Conservation (phyloP, 805 yeast species). For the Candida ovalis region DNA sequence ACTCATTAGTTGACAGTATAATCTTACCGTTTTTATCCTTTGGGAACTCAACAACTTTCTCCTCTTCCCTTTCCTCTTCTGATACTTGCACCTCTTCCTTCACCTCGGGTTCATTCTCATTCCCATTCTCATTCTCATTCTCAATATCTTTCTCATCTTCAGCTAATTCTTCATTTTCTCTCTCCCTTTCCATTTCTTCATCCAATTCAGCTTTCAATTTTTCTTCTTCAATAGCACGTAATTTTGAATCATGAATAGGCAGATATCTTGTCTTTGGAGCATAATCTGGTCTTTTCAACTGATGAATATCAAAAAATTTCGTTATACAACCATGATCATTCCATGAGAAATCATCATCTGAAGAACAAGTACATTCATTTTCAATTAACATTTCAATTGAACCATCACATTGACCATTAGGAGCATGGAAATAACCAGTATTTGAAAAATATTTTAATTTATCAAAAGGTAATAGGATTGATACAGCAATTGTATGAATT, state of each 20-base stretch:
- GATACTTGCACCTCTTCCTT: slow-evolving; percentile 1
- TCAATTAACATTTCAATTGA: slow-evolving; percentile 39
- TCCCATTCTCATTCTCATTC: neutral
- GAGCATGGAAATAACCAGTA: slow-evolving; percentile 53
- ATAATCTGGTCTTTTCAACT: slow-evolving; percentile 25
- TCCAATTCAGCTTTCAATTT: slow-evolving; percentile 4
- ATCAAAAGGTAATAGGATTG: slow-evolving; percentile 26
- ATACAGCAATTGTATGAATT: slow-evolving; percentile 30
- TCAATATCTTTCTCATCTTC: slow-evolving; percentile 2
- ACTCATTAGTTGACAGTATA: neutral
- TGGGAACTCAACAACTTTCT: neutral
- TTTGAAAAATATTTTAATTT: slow-evolving; percentile 39
- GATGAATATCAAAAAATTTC: slow-evolving; percentile 37
- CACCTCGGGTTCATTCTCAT: slow-evolving; percentile 1
- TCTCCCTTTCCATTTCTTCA: slow-evolving; percentile 2
- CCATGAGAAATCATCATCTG: slow-evolving; percentile 49
- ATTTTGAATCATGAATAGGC: slow-evolving; percentile 25
- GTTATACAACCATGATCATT: slow-evolving; percentile 45
- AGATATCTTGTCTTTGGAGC: slow-evolving; percentile 22
- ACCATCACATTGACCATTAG: slow-evolving; percentile 60
- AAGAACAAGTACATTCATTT: slow-evolving; percentile 50
- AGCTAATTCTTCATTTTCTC: slow-evolving; percentile 1
- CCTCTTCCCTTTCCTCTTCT: slow-evolving; percentile 1
- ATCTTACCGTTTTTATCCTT: neutral
- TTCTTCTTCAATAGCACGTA: slow-evolving; percentile 11